Evolutionary conservation across 345 rosid species (phyloP), one percentile per base, ranked within the genome.

Genomic region (Mercurialis annua): DNA sequence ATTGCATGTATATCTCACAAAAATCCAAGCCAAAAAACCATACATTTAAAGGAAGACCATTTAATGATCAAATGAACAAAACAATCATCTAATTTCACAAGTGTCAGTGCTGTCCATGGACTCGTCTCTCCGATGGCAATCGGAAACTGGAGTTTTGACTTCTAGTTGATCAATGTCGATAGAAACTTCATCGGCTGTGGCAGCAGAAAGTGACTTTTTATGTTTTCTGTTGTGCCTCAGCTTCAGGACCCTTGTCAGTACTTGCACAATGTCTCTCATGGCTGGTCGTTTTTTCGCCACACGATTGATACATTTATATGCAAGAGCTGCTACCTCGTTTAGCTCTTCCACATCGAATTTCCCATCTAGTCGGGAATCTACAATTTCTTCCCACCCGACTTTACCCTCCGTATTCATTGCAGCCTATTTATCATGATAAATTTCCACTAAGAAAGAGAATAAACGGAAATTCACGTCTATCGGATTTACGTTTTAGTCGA

Each of bases 331-430:
- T 52, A 94, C 85, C 68, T 91, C 90, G 33, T 94, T 89, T 70
- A 92, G 88, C 79, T 91, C 99, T 75, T 82, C 77, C 64, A 81
- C 4, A 36, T 91, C 87, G 16, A 85, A 88, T 61, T 76, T 84
- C 46, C 97, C 96, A 12, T 86, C 97, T 34, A 94, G 76, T n/a
- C 84, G 78, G 3, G 96, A 82, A 73, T 94, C 98, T 57, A 70
- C 97, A 5, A 94, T 85, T 87, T 94, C 99, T 78, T 92, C 99
- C 99, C 99, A 94, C 50, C 98, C 98, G 1, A 76, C 87, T 71
- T 84, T 88, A n/a, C 87, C 97, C 31, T 88, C 99, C 0, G 83
- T 71, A 66, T 81, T 78, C 96, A 94, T 86, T 11, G 99, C 97
- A 1, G 98, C 99, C 99, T 94, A 61, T 57, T 73, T 31, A 67